These are phyloP conservation scores for Solanum rostratum DNA, from an alignment of 257 asterid species.

Conservation along the genomic window DNA sequence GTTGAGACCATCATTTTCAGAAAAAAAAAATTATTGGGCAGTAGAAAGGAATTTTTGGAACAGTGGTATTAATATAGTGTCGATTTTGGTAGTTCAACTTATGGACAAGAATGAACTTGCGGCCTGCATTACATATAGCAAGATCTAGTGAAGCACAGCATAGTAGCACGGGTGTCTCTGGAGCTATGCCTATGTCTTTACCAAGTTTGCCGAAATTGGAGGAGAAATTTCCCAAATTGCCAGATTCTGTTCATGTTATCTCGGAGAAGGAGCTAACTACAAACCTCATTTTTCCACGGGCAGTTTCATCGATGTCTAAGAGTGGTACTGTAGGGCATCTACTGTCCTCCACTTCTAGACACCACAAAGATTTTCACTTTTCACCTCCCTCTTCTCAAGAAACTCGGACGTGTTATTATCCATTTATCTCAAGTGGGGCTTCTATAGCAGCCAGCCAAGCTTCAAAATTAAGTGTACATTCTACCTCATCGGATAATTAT, in stretches of 20 bases:
- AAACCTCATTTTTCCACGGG: not conserved
- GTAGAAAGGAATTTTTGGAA: not conserved
- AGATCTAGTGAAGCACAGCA: slow-evolving; percentile 30
- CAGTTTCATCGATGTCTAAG: not conserved
- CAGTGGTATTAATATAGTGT: not conserved
- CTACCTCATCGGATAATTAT: slow-evolving; percentile 17
- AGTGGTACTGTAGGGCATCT: slow-evolving; percentile 22
- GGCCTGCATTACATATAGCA: slow-evolving; percentile 38
- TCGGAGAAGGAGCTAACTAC: not conserved
- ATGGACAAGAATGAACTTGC: slow-evolving; percentile 33
- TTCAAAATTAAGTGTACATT: slow-evolving; percentile 15
- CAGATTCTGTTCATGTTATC: not conserved
- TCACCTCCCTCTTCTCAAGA: slow-evolving; percentile 18
- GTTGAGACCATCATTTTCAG: not conserved
- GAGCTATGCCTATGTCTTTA: slow-evolving; percentile 28
- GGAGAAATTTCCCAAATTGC: slow-evolving; percentile 31
- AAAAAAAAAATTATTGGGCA: not conserved
- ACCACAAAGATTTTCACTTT: slow-evolving; percentile 14
- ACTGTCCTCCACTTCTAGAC: slow-evolving; percentile 31
- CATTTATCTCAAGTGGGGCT: slow-evolving; percentile 19
- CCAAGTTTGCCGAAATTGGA: slow-evolving; percentile 25
- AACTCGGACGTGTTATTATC: slow-evolving; percentile 11
- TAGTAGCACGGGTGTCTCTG: slow-evolving; percentile 31
- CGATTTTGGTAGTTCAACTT: slow-evolving; percentile 5
- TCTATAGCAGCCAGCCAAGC: not conserved